These are phyloP conservation scores for Tillandsia fasciculata DNA, from an alignment of 176 grass and related monocot genomes.

Conservation along the genomic window DNA sequence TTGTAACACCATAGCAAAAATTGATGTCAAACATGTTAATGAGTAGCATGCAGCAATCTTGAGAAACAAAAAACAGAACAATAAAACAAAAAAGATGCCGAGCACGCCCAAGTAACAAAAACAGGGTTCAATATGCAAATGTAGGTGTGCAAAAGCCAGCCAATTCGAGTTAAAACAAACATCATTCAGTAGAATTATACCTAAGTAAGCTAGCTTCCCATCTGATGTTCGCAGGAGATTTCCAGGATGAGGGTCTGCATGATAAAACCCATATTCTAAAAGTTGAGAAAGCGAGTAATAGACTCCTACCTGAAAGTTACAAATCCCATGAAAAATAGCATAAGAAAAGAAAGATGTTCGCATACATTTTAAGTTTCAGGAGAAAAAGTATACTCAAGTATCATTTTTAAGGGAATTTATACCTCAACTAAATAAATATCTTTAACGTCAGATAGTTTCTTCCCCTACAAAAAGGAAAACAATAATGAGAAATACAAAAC, in stretches of 20 bases:
- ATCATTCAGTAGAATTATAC: slow-evolving; percentile 23
- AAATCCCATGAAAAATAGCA: slow-evolving; percentile 11
- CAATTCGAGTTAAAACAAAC: background rate
- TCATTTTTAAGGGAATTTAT: background rate
- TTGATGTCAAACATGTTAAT: too few species aligned
- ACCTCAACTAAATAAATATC: slow-evolving; percentile 98
- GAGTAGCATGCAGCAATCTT: too few species aligned
- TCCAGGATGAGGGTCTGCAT: slow-evolving; percentile 96
- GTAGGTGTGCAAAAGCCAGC: background rate
- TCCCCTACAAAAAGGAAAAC: slow-evolving; percentile 36
- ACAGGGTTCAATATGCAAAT: background rate
- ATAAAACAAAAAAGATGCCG: too few species aligned
- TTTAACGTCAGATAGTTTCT: slow-evolving; percentile 68
- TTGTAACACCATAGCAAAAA: too few species aligned
- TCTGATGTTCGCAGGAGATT: slow-evolving; percentile 86
- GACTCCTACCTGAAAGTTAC: slow-evolving; percentile 69
- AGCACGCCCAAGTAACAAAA: too few species aligned
- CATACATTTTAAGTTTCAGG: background rate
- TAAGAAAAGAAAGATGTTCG: background rate
- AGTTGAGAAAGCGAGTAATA: slow-evolving; percentile 97
- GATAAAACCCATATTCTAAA: slow-evolving; percentile 98
- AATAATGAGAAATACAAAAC: slow-evolving; percentile 5
- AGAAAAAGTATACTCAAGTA: background rate
- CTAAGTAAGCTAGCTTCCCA: slow-evolving; percentile 89
- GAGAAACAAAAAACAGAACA: too few species aligned